Percentiles rank a stretch among this genome's conserved stretches.
phyloP scores from a whole-genome alignment of 148 eudicot genomes.

The Beta vulgaris region DNA sequence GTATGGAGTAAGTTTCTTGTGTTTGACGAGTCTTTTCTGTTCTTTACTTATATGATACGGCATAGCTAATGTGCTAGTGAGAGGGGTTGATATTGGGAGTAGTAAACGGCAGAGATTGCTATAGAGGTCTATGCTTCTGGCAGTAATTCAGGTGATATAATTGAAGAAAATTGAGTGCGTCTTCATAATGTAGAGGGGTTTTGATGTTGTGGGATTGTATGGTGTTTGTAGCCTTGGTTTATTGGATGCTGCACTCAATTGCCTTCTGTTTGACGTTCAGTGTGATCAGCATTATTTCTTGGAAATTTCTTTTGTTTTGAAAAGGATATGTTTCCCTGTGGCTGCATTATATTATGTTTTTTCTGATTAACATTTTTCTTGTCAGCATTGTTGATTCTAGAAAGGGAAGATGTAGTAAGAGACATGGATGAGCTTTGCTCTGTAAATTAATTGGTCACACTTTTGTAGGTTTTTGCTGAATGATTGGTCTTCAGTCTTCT shows the following conservation, averaged over 20 bases:
- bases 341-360: not conserved
- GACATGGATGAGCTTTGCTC: no score
- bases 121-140: not conserved
- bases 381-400: not conserved
- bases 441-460: no score
- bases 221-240: not conserved
- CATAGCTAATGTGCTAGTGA: no score
- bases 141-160: not conserved
- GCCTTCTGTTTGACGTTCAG: not conserved
- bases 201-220: not conserved
- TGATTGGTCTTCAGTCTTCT: not conserved
- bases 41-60: not conserved
- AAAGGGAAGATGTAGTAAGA: not conserved
- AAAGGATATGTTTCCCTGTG: not conserved
- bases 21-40: not conserved
- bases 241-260: not conserved
- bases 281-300: not conserved
- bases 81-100: not conserved
- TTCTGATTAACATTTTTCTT: not conserved
- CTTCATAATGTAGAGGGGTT: not conserved
- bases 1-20: not conserved
- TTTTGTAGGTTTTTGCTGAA: not conserved
- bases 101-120: not conserved
- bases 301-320: not conserved
- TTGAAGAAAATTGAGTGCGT: not conserved